Conservation (phyloP, 768 basidiomycete genomes). For the Leucocoprinus sp. region DNA sequence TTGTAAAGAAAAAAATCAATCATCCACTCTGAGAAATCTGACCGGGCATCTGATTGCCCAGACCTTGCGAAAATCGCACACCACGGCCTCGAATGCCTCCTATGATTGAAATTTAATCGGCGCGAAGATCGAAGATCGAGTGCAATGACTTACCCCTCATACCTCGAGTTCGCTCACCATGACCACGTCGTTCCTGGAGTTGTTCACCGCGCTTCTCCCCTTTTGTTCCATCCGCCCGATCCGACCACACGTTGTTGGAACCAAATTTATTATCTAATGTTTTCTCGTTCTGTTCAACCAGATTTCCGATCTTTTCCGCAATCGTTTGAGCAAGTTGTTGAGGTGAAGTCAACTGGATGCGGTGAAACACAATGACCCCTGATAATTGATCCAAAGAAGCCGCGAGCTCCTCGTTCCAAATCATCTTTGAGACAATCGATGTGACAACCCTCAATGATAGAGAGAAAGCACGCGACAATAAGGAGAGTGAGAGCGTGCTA, state of each 20-base stretch:
- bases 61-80: slow-evolving; percentile 73
- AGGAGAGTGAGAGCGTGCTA: slow-evolving; percentile 78
- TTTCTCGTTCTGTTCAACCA: slow-evolving; percentile 94
- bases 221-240: slow-evolving; percentile 60
- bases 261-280: slow-evolving; percentile 79
- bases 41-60: slow-evolving; percentile 70
- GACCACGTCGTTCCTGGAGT: slow-evolving; percentile 67
- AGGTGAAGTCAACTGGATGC: slow-evolving; percentile 77
- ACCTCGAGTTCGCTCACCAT: slow-evolving; percentile 61
- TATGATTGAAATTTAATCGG: slow-evolving; percentile 15
- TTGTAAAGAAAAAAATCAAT: background rate
- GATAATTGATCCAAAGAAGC: slow-evolving; percentile 91
- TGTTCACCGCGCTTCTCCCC: slow-evolving; percentile 78
- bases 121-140: background rate
- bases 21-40: slow-evolving; percentile 22
- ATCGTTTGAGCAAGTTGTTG: slow-evolving; percentile 88
- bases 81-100: slow-evolving; percentile 62
- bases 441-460: slow-evolving; percentile 75
- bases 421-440: slow-evolving; percentile 95
- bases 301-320: slow-evolving; percentile 75
- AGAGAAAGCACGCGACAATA: slow-evolving; percentile 84
- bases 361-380: slow-evolving; percentile 88
- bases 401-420: slow-evolving; percentile 92
- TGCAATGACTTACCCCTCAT: slow-evolving; percentile 40
- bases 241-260: slow-evolving; percentile 51